Base-by-base conservation (phyloP, 2,329 filamentous ascomycete species). In the Tolypocladium capitatum region DNA sequence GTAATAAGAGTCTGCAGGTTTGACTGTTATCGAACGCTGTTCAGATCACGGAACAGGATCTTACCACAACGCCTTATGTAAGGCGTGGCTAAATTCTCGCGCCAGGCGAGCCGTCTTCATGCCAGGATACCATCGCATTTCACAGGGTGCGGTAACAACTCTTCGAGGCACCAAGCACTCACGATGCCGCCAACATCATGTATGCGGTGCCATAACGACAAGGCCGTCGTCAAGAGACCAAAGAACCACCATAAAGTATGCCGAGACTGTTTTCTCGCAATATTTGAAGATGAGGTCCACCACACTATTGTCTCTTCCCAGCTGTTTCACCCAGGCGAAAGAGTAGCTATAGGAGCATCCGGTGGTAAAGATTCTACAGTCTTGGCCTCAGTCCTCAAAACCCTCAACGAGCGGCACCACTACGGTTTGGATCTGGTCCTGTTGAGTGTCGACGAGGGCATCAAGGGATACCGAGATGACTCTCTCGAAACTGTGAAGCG, bases 331-430 rank as follows among this genome's bases (percentile, higher is more conserved):
- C 81, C 76, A 2, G 91, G 91, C 49, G 92, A 98, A 63, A 80
- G 78, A 51, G 78, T 98, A 35, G 94, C 92, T 8, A 96, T 98
- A 59, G 94, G 92, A 40, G 92, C 94, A 44, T 96, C 90, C 1
- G 92, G 92, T 48, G 92, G 92, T 57, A 98, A 98, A 68, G 92
- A 98, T 65, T 96, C 89, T 46, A 98, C 92, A 0, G 92, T 98
- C 0, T 75, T 98, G 11, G 92, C 92, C 5, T 94, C 89, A 0
- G 90, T 98, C 0, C 75, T 98, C 46, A 96, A 96, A 65, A 95
- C 89, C 0, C 72, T 98, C 3, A 97, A 98, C 58, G 87, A 94
- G 63, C 80, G 90, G 42, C 80, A 96, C 62, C 73, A 83, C 54
- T 97, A 97, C 63, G 86, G 84, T 1, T 71, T 98, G 5, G 80